A percentile compares a stretch with the other conserved stretches of the same genome.
Evolutionary conservation across 768 basidiomycete species (phyloP).

Genomic region (Serendipita indica): DNA sequence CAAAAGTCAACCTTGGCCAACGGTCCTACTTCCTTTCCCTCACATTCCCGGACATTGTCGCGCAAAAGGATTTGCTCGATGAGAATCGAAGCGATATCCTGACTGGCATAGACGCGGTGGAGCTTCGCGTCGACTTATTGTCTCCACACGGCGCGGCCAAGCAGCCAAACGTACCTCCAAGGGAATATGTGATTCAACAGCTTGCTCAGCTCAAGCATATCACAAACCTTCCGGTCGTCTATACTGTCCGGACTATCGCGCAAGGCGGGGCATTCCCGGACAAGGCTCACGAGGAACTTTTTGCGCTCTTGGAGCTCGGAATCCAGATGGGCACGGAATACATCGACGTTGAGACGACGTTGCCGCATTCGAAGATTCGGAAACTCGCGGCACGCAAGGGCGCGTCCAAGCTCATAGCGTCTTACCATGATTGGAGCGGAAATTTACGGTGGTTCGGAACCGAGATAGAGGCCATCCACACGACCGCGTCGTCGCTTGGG

Average conservation of each 20-base stretch:
- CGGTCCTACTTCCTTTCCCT: constrained; percentile 88
- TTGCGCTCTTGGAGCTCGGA: constrained; percentile 62
- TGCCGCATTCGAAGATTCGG: constrained; percentile 46
- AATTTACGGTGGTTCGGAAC: constrained; percentile 64
- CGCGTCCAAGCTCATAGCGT: constrained; percentile 67
- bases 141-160: constrained; percentile 31
- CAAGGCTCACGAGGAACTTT: constrained; percentile 49
- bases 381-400: constrained; percentile 51
- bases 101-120: constrained; percentile 80
- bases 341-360: constrained; percentile 76
- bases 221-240: constrained; percentile 76
- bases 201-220: constrained; percentile 60
- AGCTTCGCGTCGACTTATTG: constrained; percentile 86
- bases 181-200: constrained; percentile 64
- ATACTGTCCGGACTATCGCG: constrained; percentile 71
- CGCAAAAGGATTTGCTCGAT: constrained; percentile 51
- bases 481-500: constrained; percentile 46
- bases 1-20: constrained; percentile 35
- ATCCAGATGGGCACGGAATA: constrained; percentile 81
- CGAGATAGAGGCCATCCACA: constrained; percentile 52
- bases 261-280: constrained; percentile 93
- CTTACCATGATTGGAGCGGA: constrained; percentile 92
- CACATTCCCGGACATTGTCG: constrained; percentile 76
- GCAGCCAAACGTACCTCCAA: constrained; percentile 44
- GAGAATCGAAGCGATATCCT: constrained; percentile 28